These are phyloP conservation scores for Dothideomycetes sp. DNA, from an alignment of 2,329 filamentous ascomycete genomes.

Conservation along the genomic window DNA sequence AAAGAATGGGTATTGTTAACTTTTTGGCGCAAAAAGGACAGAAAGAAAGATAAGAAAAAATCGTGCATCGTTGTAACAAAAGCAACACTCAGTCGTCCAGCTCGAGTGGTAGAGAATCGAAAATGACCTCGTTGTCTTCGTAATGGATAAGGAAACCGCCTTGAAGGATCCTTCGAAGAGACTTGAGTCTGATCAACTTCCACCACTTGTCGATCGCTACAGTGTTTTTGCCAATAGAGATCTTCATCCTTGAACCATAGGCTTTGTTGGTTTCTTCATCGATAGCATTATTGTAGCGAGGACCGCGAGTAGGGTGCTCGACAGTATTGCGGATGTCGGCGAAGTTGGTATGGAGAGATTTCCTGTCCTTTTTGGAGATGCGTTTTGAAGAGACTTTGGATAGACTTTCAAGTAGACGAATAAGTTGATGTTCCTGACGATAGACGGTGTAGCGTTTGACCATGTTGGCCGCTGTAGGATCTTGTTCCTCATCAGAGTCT, in stretches of 20 bases:
- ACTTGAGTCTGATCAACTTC: conserved; percentile 56
- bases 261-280: conserved; percentile 47
- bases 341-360: conserved; percentile 55
- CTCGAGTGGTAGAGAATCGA: conserved; percentile 43
- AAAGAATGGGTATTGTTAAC: too few relatives aligned
- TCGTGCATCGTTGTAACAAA: neutral
- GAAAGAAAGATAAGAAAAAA: neutral
- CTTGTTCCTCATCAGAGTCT: conserved; percentile 34
- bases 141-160: conserved; percentile 54
- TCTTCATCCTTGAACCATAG: conserved; percentile 51
- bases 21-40: too few relatives aligned
- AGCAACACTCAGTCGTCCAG: conserved; percentile 12
- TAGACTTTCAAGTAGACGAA: conserved; percentile 47
- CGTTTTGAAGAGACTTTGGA: conserved; percentile 49
- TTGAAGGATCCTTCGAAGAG: conserved; percentile 48
- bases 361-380: conserved; percentile 56
- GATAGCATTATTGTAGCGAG: conserved; percentile 54
- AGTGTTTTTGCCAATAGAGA: conserved; percentile 50
- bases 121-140: conserved; percentile 49
- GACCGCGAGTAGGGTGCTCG: conserved; percentile 55
- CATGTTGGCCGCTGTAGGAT: conserved; percentile 35
- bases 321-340: conserved; percentile 55
- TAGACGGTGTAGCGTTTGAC: conserved; percentile 59
- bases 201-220: conserved; percentile 63
- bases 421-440: conserved; percentile 50